phyloP scores from a whole-genome alignment of 768 basidiomycete genomes.

The Lyophyllum shimeji region DNA sequence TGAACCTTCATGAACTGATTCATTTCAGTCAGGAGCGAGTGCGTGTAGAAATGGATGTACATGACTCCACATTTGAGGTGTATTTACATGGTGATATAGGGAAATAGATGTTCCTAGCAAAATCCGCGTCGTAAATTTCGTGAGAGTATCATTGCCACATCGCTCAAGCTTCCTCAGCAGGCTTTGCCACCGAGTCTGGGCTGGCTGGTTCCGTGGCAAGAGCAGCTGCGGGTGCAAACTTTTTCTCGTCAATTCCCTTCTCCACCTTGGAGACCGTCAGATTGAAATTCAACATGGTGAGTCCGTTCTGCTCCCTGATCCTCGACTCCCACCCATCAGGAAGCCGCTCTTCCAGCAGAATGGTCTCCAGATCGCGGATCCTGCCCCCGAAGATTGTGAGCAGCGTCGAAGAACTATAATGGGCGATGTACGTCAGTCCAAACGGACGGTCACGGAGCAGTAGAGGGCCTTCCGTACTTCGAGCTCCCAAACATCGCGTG shows the following conservation, averaged over 20 bases:
- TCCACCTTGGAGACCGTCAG: slow-evolving; percentile 41
- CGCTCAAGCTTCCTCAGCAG: neutral
- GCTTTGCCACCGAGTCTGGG: neutral
- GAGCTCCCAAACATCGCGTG: slow-evolving; percentile 67
- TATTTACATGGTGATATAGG: neutral
- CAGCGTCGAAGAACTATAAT: slow-evolving; percentile 56
- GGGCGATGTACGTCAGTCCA: slow-evolving; percentile 1
- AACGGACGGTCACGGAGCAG: neutral
- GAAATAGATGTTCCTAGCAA: neutral
- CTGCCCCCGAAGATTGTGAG: slow-evolving; percentile 67
- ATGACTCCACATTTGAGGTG: neutral
- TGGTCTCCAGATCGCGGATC: slow-evolving; percentile 47
- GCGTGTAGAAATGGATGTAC: neutral
- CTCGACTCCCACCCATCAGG: slow-evolving; percentile 72
- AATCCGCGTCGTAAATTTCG: too few relatives aligned
- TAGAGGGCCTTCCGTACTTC: slow-evolving; percentile 47
- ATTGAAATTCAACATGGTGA: slow-evolving; percentile 63
- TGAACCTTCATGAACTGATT: neutral
- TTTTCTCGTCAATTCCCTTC: slow-evolving; percentile 35
- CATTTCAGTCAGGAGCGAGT: neutral
- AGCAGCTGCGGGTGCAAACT: slow-evolving; percentile 21
- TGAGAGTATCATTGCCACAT: neutral
- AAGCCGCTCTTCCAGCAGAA: slow-evolving; percentile 70
- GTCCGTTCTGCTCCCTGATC: slow-evolving; percentile 50
- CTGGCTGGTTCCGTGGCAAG: neutral